These are phyloP conservation scores for Alternaria brassicicola DNA, from an alignment of 2,329 filamentous ascomycete species.

Conservation along the genomic window DNA sequence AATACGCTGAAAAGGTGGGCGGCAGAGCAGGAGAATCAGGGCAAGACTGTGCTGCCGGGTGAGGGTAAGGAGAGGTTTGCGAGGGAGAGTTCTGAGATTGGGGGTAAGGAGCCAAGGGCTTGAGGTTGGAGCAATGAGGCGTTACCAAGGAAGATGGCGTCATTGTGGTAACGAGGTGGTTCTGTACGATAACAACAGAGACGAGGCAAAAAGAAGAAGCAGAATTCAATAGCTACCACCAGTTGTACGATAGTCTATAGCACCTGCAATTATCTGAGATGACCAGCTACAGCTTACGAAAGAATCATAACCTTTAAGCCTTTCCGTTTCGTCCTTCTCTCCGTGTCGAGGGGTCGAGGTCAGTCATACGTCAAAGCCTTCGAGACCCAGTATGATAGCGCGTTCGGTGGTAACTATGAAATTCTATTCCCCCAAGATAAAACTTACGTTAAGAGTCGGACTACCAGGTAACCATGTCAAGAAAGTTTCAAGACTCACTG, in stretches of 20 bases:
- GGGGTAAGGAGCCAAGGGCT: conserved; percentile 34
- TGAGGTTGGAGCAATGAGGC: neutral
- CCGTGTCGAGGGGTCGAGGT: no score
- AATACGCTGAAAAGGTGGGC: conserved; percentile 57
- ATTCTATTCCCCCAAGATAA: no score
- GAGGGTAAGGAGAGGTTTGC: conserved; percentile 15
- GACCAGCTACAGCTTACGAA: no score
- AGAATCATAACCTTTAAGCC: no score
- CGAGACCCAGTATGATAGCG: no score
- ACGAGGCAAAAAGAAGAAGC: neutral
- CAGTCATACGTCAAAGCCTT: no score
- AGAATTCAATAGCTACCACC: neutral
- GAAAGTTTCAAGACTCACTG: no score
- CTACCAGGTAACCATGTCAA: no score
- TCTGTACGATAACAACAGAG: neutral
- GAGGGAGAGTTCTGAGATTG: conserved; percentile 31
- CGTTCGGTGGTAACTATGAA: no score
- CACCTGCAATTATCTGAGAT: no score
- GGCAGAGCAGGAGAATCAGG: conserved; percentile 41
- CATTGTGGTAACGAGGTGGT: neutral
- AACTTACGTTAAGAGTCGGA: no score
- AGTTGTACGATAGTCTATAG: neutral
- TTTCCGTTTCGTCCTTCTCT: no score
- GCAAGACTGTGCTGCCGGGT: conserved; percentile 13
- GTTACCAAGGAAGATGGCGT: neutral